Base-by-base conservation (phyloP, 352 stramenopile species). In the Blastocystis sp. region DNA sequence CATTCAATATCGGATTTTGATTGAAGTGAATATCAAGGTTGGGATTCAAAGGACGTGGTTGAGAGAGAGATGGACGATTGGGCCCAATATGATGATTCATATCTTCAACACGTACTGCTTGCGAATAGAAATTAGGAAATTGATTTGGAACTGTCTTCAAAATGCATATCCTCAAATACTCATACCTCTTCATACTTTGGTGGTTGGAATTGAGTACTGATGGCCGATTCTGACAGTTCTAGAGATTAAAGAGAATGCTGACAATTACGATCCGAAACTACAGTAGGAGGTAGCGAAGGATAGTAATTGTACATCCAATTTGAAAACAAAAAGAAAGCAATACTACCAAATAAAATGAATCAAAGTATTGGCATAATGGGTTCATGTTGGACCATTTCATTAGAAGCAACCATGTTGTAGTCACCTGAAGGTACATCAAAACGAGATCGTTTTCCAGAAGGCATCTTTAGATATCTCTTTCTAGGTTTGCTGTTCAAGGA, bases 391-490 rank as follows among this genome's bases (percentile, higher is more conserved):
- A 66, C 27, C 49, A 66, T 29, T 27, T 83, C 71, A 29, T 37
- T 74, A n/a, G 29, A 24, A 21, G 52, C n/a, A 19, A 43, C 27
- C 12, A 59, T 63, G 24, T n/a, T 49, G 46, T 49, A 83, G 7
- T 65, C 29, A 35, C 46, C 21, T 32, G 24, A n/a, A 24, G 27
- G 19, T 21, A 52, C 21, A n/a, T 83, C 71, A 19, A 52, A n/a
- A 16, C 39, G 43, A 19, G 32, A 1, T 4, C 51, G 32, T 49
- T 83, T 83, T 39, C 49, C 71, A 29, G 71, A 83, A 24, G 71
- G 32, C 12, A 83, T 54, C 54, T 83, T 83, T 35, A 83, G 27
- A 43, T 83, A 83, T 35, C 71, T 52, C 71, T 83, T 83, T 52
- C 71, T 27, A 32, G 49, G 27, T 56, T 83, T 83, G 42, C 24